Conservation (phyloP, 2,329 filamentous ascomycete species). For the Rosellinia necatrix region DNA sequence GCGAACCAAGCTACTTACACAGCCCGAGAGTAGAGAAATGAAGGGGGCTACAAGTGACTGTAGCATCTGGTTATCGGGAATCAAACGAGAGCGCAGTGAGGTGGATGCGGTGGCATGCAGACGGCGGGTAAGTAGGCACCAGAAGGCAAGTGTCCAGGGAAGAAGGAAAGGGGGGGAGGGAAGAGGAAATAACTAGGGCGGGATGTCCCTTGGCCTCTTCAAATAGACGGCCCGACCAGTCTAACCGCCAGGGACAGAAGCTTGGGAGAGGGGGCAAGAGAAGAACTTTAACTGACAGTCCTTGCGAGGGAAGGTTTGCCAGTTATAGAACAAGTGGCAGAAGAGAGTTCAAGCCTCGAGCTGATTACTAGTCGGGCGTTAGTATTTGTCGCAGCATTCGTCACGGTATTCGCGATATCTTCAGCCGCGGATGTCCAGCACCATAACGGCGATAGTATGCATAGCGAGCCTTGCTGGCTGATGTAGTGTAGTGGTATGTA, state of each 20-base stretch:
- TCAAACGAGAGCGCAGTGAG: not conserved
- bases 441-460: too few relatives aligned
- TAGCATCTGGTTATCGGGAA: not conserved
- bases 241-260: too few relatives aligned
- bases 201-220: too few relatives aligned
- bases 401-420: too few relatives aligned
- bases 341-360: not conserved
- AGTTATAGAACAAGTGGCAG: not conserved
- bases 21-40: not conserved
- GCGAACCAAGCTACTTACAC: constrained; percentile 20
- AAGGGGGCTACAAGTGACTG: not conserved
- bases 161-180: not conserved
- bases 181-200: not conserved
- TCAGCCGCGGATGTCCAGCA: too few relatives aligned
- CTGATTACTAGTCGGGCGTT: not conserved
- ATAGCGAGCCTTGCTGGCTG: too few relatives aligned
- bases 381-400: not conserved
- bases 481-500: too few relatives aligned
- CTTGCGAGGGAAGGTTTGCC: not conserved
- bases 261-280: too few relatives aligned
- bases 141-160: not conserved
- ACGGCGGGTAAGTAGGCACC: not conserved
- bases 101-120: not conserved
- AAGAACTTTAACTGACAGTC: not conserved
- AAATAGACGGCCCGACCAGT: too few relatives aligned